Conservation (phyloP, 2,329 filamentous ascomycete species). For the Trichoderma oligosporum region DNA sequence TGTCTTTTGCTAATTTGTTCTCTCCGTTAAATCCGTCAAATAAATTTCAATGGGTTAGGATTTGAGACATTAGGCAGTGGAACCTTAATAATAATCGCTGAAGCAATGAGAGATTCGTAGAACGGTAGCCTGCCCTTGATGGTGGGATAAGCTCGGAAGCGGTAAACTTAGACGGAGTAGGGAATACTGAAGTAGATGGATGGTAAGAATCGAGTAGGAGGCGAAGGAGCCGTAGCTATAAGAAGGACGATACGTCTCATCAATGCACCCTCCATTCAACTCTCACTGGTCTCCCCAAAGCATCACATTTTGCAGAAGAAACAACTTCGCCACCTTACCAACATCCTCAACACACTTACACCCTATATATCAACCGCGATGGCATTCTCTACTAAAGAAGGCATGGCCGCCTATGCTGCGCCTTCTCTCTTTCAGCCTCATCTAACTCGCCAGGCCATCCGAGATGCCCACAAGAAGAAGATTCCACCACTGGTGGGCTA, state of each 20-base stretch:
- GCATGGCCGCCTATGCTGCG: constrained; percentile 24
- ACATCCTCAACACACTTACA: neutral
- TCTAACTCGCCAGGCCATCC: constrained; percentile 41
- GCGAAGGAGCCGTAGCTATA: neutral
- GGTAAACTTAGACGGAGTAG: neutral
- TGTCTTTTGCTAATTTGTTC: neutral
- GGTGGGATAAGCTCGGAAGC: neutral
- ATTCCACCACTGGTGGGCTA: constrained; percentile 43
- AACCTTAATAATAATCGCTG: too few species aligned
- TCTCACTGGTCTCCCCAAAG: neutral
- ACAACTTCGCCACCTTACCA: too few species aligned
- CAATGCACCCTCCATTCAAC: neutral
- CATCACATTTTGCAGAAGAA: too few species aligned
- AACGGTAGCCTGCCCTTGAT: neutral
- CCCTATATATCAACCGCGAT: neutral
- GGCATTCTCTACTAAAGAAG: constrained; percentile 1
- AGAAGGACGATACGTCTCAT: neutral
- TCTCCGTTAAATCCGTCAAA: neutral
- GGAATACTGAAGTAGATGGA: neutral
- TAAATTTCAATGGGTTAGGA: neutral
- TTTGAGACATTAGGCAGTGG: neutral
- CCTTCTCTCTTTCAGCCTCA: constrained; percentile 47
- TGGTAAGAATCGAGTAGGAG: neutral
- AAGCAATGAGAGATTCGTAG: neutral
- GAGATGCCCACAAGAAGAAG: constrained; percentile 44